Evolutionary conservation across 208 protist species (phyloP), one percentile per base, ranked within the genome.

Genomic region (Leishmania tropica): DNA sequence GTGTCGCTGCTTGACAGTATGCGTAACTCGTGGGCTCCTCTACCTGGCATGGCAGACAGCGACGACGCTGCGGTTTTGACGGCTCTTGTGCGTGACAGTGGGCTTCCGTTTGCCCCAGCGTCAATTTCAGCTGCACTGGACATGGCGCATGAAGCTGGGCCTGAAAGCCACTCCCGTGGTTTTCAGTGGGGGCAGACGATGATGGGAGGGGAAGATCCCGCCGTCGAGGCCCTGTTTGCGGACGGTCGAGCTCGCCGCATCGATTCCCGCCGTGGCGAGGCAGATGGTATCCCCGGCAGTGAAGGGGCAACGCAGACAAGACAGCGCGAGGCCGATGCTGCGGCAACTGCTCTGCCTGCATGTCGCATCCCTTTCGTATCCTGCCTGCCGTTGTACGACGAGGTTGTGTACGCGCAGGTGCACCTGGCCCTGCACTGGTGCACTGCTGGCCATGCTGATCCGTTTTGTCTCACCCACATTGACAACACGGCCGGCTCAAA

Each of bases 401-500:
- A 71, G 1, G 62, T 75, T 15, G 80, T 93, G 67, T 95, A 90
- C 73, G 87, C 88, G 11, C 83, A 89, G 73, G 79, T 97, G 42
- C 89, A 89, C 88, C 75, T 94, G 5, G 92, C 93, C 64, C 84
- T 97, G 68, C 93, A 97, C 81, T 79, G 87, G 42, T 88, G 92
- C 80, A 83, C 91, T 10, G 87, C 91, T 42, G 93, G 93, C 6
- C 74, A 90, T 45, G 75, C 79, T 40, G 93, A 97, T 53, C 93
- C 93, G 4, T 95, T 92, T 77, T 62, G 88, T 8, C 83, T 94
- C 1, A 89, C 87, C 35, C 42, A 74, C 47, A 68, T 40, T 37
- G 83, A 87, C 37, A n/a, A 28, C 24, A 51, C 60, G 1, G 78
- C 31, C 8, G 83, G 83, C 13, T 37, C 58, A 6, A 56, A 86